Evolutionary conservation across 2,329 filamentous ascomycete species (phyloP).

Genomic region (Beauveria sp.): DNA sequence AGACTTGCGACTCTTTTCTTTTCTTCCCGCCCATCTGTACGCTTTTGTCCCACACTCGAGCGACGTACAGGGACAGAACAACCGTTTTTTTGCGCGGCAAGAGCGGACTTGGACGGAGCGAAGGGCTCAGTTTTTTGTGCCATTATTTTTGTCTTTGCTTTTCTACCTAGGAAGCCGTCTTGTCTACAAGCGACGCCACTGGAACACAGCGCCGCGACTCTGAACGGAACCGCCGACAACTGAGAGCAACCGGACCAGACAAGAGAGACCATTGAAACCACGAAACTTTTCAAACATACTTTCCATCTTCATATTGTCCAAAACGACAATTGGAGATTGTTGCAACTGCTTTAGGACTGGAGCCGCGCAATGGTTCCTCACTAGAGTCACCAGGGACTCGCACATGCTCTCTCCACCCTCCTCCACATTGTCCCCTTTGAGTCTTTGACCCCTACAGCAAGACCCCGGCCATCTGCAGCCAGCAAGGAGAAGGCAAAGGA

Average conservation of each 20-base stretch:
- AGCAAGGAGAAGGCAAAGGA: neutral
- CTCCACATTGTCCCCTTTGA: conserved; percentile 4
- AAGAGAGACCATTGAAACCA: too few relatives aligned
- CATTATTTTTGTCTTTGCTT: neutral
- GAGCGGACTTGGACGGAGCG: neutral
- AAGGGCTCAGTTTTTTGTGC: neutral
- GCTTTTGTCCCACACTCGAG: neutral
- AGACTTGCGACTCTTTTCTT: neutral
- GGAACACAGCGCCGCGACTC: neutral
- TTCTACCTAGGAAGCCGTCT: too few relatives aligned
- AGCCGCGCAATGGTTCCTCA: conserved; percentile 8
- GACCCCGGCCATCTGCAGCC: neutral
- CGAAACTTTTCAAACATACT: too few relatives aligned
- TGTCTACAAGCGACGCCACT: neutral
- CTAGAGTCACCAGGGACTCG: neutral
- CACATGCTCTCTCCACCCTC: conserved; percentile 1
- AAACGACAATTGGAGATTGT: too few relatives aligned
- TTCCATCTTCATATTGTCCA: too few relatives aligned
- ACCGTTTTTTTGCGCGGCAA: neutral
- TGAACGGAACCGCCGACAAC: too few relatives aligned
- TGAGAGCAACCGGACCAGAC: too few relatives aligned
- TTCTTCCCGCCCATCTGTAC: neutral
- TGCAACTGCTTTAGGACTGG: neutral
- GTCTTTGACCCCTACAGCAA: neutral
- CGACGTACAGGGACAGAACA: neutral